phyloP scores from a whole-genome alignment of 139 green algal genomes.

The Coelastrella sp. region DNA sequence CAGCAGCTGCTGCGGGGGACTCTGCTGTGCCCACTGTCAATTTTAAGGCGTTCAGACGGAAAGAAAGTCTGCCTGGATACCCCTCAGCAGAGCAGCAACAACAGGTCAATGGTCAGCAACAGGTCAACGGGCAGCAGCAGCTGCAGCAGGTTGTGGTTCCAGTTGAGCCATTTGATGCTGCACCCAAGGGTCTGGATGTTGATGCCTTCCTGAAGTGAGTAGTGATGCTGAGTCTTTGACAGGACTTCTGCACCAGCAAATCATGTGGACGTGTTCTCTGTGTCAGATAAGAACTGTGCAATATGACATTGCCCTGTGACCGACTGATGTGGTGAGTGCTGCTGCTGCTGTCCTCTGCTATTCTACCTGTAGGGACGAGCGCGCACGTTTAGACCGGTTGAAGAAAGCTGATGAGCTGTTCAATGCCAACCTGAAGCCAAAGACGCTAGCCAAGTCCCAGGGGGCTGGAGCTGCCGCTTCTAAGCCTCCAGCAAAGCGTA shows the following conservation, averaged over 20 bases:
- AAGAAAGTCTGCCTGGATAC: neutral
- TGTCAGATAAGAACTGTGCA: neutral
- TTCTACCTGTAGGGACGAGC: constrained; percentile 23
- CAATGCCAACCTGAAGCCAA: constrained; percentile 25
- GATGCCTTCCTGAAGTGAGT: constrained; percentile 30
- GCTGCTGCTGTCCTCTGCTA: neutral
- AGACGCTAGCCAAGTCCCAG: neutral
- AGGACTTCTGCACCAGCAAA: neutral
- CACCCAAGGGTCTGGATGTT: neutral
- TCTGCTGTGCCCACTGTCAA: neutral
- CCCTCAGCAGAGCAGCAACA: neutral
- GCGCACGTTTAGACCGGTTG: neutral
- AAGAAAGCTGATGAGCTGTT: constrained; percentile 35
- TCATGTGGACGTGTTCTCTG: neutral
- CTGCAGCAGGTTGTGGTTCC: neutral
- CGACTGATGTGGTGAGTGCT: neutral
- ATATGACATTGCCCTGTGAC: neutral
- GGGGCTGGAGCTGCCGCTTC: neutral
- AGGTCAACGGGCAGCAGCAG: neutral
- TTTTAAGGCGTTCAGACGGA: constrained; percentile 28
- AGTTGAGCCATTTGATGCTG: neutral
- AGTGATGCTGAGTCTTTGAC: neutral
- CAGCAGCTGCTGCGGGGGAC: neutral
- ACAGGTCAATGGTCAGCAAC: neutral
- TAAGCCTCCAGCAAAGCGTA: neutral